Evolutionary conservation across 352 stramenopile species (phyloP).

Genomic region (Phytophthora pini): DNA sequence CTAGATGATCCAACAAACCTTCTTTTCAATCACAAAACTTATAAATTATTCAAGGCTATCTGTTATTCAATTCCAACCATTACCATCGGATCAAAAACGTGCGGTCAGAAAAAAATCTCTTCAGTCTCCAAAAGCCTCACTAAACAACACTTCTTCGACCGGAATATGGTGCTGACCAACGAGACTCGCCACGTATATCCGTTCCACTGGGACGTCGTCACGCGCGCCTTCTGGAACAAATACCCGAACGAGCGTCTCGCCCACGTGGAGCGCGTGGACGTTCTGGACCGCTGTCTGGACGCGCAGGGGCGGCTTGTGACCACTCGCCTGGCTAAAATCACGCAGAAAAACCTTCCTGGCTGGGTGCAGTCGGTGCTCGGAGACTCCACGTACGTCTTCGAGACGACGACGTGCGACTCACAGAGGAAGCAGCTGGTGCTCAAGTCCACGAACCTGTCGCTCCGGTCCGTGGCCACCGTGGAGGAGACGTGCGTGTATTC

Average conservation of each 20-base stretch:
- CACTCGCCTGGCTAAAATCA: conserved; percentile 74
- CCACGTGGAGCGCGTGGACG: conserved; percentile 86
- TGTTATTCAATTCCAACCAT: no score
- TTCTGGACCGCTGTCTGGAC: conserved; percentile 79
- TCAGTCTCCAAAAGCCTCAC: conserved; percentile 19
- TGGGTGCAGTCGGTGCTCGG: conserved; percentile 77
- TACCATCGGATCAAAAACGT: not conserved
- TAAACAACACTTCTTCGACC: not conserved
- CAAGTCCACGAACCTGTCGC: conserved; percentile 84
- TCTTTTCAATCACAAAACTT: no score
- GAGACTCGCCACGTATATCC: conserved; percentile 81
- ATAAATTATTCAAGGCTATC: no score
- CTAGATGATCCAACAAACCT: not conserved
- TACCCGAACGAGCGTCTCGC: conserved; percentile 83
- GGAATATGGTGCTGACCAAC: conserved; percentile 78
- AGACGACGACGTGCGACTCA: conserved; percentile 82
- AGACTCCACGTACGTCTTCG: conserved; percentile 81
- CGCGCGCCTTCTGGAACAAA: conserved; percentile 90
- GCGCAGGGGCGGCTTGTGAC: conserved; percentile 69
- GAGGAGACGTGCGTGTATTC: conserved; percentile 89
- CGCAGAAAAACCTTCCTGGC: conserved; percentile 75
- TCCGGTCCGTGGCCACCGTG: conserved; percentile 78
- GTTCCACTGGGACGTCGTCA: conserved; percentile 87
- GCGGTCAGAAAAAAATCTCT: conserved; percentile 1
- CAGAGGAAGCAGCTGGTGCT: conserved; percentile 68